Evolutionary conservation across 352 stramenopile genomes (phyloP).

Genomic region (Phytophthora pini): DNA sequence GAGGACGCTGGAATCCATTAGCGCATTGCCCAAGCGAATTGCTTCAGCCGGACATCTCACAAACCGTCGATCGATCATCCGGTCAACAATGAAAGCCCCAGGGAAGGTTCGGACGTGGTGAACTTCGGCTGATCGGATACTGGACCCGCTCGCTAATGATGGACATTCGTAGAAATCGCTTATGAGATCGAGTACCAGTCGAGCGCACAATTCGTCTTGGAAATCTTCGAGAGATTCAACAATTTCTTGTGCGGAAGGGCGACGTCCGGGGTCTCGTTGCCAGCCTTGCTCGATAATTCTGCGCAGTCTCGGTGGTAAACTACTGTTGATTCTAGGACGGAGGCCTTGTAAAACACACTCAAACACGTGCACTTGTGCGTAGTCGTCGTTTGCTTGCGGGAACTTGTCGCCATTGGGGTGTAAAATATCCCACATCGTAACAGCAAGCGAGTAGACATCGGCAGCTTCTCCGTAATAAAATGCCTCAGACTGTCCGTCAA

Average conservation of each 20-base stretch:
- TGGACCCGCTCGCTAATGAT: constrained; percentile 2
- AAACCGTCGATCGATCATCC: constrained; percentile 43
- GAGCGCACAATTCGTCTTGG: constrained; percentile 41
- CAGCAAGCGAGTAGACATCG: constrained; percentile 63
- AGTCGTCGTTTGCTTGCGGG: constrained; percentile 33
- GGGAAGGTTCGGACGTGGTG: constrained; percentile 12
- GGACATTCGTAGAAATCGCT: constrained; percentile 12
- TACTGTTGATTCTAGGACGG: constrained; percentile 40
- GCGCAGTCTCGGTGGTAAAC: constrained; percentile 16
- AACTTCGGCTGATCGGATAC: not conserved
- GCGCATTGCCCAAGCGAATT: constrained; percentile 59
- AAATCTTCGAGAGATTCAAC: constrained; percentile 36
- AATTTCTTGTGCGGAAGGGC: constrained; percentile 41
- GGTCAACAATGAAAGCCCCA: constrained; percentile 31
- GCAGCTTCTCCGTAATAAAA: constrained; percentile 48
- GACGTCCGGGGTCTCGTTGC: constrained; percentile 34
- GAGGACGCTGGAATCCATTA: constrained; percentile 67
- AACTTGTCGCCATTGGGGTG: constrained; percentile 48
- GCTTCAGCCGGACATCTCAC: constrained; percentile 47
- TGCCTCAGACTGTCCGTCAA: constrained; percentile 39
- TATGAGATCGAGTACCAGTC: constrained; percentile 32
- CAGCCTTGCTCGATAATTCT: constrained; percentile 41
- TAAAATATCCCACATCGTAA: constrained; percentile 76
- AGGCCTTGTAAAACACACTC: constrained; percentile 44
- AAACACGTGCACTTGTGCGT: constrained; percentile 50